Evolutionary conservation across 768 basidiomycete species (phyloP).

Genomic region (Boletus rufocinnamomeus): DNA sequence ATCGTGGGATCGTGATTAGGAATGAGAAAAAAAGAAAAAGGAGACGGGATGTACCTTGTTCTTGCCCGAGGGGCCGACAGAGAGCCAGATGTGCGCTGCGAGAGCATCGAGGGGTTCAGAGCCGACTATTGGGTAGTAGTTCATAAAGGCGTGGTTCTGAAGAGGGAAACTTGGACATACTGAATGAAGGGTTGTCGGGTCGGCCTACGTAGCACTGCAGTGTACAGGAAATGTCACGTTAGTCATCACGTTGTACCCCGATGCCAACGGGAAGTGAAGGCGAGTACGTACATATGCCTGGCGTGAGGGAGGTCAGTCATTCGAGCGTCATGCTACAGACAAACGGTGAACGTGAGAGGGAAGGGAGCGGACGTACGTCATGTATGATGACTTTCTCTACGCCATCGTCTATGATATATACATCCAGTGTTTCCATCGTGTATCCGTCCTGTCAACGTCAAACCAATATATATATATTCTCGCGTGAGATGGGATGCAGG

Average conservation of each 20-base stretch:
- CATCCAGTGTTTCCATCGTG: slow-evolving; percentile 74
- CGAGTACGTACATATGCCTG: slow-evolving; percentile 53
- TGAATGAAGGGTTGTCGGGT: slow-evolving; percentile 85
- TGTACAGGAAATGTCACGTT: background rate
- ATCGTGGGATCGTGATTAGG: background rate
- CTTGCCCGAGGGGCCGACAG: slow-evolving; percentile 82
- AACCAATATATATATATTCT: background rate
- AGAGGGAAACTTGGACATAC: slow-evolving; percentile 41
- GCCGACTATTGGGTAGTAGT: slow-evolving; percentile 54
- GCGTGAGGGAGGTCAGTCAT: background rate
- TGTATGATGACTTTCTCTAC: slow-evolving; percentile 57
- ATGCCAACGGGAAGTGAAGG: background rate
- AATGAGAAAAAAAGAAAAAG: background rate
- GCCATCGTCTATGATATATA: slow-evolving; percentile 59
- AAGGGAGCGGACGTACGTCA: slow-evolving; percentile 38
- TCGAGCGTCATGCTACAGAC: background rate
- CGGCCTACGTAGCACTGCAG: slow-evolving; percentile 82
- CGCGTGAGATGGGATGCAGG: background rate
- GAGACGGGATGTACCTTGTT: slow-evolving; percentile 64
- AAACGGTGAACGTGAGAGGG: background rate
- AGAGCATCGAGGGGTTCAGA: slow-evolving; percentile 75
- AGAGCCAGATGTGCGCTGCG: slow-evolving; percentile 67
- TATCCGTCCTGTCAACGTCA: slow-evolving; percentile 73
- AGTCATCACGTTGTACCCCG: background rate
- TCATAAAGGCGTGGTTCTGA: background rate